Evolutionary conservation across 2,329 filamentous ascomycete genomes (phyloP), one percentile per base, ranked within the genome.

Genomic region (Xylariaceae sp.): DNA sequence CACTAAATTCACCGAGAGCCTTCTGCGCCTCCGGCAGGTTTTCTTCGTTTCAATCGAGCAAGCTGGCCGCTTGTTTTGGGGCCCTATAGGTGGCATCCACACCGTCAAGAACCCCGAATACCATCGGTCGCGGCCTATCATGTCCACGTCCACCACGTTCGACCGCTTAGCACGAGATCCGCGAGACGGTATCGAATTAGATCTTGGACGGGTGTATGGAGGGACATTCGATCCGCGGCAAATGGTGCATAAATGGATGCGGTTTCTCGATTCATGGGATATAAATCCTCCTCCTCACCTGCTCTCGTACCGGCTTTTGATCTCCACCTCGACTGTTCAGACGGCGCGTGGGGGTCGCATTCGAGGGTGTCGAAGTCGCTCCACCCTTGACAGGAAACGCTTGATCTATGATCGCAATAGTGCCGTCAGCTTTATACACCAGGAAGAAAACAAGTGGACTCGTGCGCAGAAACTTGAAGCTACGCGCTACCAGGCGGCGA

Each of bases 111-210:
- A 42, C 2, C 47, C 31, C 19, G 51, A 53, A 15, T 39, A 47
- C 15, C 47, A 53, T 35, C 51, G 42, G 11, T 51, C 48, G 42
- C 44, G 47, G 14, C 51, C 51, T 2, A 51, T 53, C 27, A 51
- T 53, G 39, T 40, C 48, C 5, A 15, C 15, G 2, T 44, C 32
- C 39, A 38, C 48, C 15, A 30, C 44, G 4, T 53, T 53, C 42
- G 51, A 53, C 18, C 41, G 47, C 14, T 5, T 51, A 35, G 22
- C 11, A 11, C 48, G 11, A 11, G 51, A 53, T 44, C 51, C 51
- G 3, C 47, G 51, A 11, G 27, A 35, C 17, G 22, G 27, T 4
- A 45, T 53, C 18, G 22, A 18, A 2, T 33, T 39, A 35, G 51
- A 53, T 15, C 45, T 53, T 1, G 44, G 44, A 12, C 38, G 42